Base-by-base conservation (phyloP, 2,329 filamentous ascomycete species). In the Zymoseptoria crescenta region DNA sequence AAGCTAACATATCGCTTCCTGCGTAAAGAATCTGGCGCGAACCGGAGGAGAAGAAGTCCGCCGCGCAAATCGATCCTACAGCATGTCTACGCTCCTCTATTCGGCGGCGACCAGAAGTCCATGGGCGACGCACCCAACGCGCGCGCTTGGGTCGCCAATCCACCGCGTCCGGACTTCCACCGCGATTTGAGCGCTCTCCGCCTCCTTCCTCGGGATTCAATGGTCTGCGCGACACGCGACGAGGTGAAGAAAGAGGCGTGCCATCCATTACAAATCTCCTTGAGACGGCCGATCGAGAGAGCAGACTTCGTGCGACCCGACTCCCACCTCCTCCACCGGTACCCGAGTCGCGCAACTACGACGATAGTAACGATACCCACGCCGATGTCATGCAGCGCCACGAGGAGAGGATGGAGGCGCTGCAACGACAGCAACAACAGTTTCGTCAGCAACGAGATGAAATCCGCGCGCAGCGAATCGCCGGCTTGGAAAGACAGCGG, bases 81-180 rank as follows among this genome's bases (percentile, higher is more conserved):
- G 60, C 62, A 55, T 61, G 55, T 59, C 58, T 78, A 57, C 81
- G 83, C 68, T 85, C 82, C 48, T 73, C 81, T 49, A 86, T 86
- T 67, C 80, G 83, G 61, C 80, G 83, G 59, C 67, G 68, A 54
- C 62, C 69, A 48, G 68, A 67, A 6, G 61, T 70, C 6, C 69
- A 72, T 51, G 69, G 66, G 59, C 68, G 68, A 56, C 60, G 66
- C 50, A 54, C 59, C 30, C 59, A 61, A 35, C 65, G 68, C 55
- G 59, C 63, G 54, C 63, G 65, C 52, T 70, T 76, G 61, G 64
- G 55, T 24, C 65, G 65, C 53, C 62, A 66, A 35, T 52, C 62
- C 19, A 63, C 65, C 9, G 54, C 61, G 13, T 62, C 65, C 10
- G 35, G 64, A 10, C 55, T 66, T n/a, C 59, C 64, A 20, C 66